phyloP scores from a whole-genome alignment of 805 yeast species.

The Hanseniaspora vineae region DNA sequence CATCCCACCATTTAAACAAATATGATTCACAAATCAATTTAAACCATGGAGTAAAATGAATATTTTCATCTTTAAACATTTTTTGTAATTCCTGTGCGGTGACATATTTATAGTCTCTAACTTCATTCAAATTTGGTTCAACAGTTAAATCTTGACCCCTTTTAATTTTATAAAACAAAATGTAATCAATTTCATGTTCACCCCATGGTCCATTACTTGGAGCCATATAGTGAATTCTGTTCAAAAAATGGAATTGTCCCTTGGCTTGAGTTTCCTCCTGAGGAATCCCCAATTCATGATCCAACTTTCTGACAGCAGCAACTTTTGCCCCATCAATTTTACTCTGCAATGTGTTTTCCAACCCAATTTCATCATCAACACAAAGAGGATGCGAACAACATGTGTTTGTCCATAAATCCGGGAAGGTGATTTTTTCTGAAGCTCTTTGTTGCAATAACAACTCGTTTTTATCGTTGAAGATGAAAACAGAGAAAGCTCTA shows the following conservation, averaged over 20 bases:
- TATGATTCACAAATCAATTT: constrained; percentile 86
- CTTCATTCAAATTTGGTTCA: constrained; percentile 67
- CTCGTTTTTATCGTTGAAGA: constrained; percentile 66
- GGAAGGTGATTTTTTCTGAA: constrained; percentile 90
- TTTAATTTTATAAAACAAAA: constrained; percentile 56
- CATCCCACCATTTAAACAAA: constrained; percentile 89
- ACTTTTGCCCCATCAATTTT: constrained; percentile 68
- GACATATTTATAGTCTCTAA: constrained; percentile 69
- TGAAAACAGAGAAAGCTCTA: constrained; percentile 92
- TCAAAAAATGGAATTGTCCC: constrained; percentile 65
- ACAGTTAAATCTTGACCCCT: constrained; percentile 33
- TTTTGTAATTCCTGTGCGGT: constrained; percentile 47
- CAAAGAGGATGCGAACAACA: constrained; percentile 98
- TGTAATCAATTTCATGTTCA: constrained; percentile 95
- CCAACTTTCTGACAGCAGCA: constrained; percentile 87
- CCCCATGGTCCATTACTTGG: constrained; percentile 83
- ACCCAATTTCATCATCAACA: constrained; percentile 67
- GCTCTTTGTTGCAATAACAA: constrained; percentile 92
- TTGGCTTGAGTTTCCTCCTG: constrained; percentile 42
- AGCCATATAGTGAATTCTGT: constrained; percentile 91
- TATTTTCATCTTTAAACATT: constrained; percentile 59
- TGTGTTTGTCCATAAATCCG: constrained; percentile 96
- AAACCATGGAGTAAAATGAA: constrained; percentile 95
- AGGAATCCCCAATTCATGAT: constrained; percentile 83
- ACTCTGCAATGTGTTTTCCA: constrained; percentile 30